Percentiles rank a stretch among this genome's conserved stretches.
Evolutionary conservation across 306 rosid genomes (phyloP).

Genomic region (Coriaria nepalensis): DNA sequence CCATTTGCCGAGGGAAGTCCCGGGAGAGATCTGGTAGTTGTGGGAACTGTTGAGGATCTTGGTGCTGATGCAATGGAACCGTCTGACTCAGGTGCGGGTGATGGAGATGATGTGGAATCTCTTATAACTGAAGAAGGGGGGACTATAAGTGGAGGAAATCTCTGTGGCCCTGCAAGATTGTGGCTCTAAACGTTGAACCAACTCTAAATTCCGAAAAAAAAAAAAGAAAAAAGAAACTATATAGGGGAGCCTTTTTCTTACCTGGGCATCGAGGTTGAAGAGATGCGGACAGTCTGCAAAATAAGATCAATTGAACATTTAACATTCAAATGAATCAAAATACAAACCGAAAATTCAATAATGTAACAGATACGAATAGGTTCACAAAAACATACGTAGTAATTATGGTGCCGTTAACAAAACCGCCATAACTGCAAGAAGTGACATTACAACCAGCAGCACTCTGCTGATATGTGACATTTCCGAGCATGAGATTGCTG

Average conservation of each 20-base stretch:
- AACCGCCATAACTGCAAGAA: conserved; percentile 71
- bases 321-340: neutral
- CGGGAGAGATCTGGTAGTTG: conserved; percentile 32
- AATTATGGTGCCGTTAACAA: conserved; percentile 65
- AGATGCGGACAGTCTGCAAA: conserved; percentile 55
- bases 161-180: conserved; percentile 44
- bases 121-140: conserved; percentile 56
- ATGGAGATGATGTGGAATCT: conserved; percentile 45
- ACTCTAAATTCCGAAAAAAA: neutral
- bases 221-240: neutral
- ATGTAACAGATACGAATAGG: neutral
- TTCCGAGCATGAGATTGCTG: conserved; percentile 88
- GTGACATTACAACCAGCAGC: conserved; percentile 87
- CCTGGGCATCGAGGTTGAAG: conserved; percentile 99
- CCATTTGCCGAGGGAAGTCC: conserved; percentile 56
- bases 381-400: conserved; percentile 39
- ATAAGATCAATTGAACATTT: conserved; percentile 11
- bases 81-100: conserved; percentile 57
- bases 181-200: neutral
- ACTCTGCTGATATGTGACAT: conserved; percentile 56
- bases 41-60: conserved; percentile 33
- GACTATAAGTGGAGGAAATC: conserved; percentile 64
- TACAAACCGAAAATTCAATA: neutral
- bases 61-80: conserved; percentile 34
- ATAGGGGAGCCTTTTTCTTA: conserved; percentile 6